Conservation (phyloP, 345 rosid genomes). For the Gossypium thurberi region DNA sequence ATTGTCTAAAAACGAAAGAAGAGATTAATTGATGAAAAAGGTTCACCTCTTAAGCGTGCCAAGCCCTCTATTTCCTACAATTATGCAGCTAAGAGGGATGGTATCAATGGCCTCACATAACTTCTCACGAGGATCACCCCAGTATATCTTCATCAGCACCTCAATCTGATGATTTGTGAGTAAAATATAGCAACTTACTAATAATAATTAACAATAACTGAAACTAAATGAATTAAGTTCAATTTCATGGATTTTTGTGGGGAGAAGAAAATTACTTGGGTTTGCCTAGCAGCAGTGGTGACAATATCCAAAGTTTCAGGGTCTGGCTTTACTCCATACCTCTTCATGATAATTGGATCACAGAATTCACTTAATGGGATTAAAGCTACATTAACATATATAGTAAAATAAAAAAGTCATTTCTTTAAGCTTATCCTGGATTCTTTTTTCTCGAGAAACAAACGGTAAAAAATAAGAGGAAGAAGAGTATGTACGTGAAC, state of each 20-base stretch:
- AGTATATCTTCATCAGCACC: slow-evolving; percentile 53
- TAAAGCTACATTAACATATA: slow-evolving; percentile 5
- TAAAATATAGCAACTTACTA: neutral
- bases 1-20: neutral
- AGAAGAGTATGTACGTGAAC: slow-evolving; percentile 48
- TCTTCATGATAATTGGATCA: slow-evolving; percentile 3
- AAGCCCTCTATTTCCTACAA: slow-evolving; percentile 64
- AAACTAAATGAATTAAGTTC: neutral
- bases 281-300: slow-evolving; percentile 1
- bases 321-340: slow-evolving; percentile 2
- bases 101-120: slow-evolving; percentile 61
- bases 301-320: slow-evolving; percentile 12
- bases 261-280: neutral
- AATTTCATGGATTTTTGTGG: neutral
- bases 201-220: neutral
- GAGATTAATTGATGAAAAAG: neutral
- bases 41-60: slow-evolving; percentile 60
- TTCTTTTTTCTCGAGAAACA: neutral
- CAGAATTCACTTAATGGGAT: slow-evolving; percentile 3
- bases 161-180: neutral
- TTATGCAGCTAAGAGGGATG: slow-evolving; percentile 48
- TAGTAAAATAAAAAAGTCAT: neutral
- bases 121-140: slow-evolving; percentile 74
- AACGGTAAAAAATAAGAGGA: neutral
- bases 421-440: neutral